These are phyloP conservation scores for Coleophoma crateriformis DNA, from an alignment of 2,329 filamentous ascomycete species.

Conservation along the genomic window DNA sequence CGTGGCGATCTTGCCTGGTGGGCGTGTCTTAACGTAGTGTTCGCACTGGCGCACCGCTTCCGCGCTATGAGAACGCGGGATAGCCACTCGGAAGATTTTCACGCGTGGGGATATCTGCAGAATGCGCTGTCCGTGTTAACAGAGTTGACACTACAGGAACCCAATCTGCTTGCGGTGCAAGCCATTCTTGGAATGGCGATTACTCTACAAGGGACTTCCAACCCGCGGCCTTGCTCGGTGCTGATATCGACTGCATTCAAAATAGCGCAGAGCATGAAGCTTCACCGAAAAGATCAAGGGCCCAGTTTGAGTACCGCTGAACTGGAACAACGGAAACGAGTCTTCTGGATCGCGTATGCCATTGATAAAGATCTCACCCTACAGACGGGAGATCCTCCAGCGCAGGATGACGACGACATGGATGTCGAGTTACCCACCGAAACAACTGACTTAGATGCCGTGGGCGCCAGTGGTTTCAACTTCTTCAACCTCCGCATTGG, in stretches of 20 bases:
- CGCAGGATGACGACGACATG: slow-evolving; percentile 54
- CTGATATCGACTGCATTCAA: slow-evolving; percentile 13
- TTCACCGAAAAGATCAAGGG: slow-evolving; percentile 10
- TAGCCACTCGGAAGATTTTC: slow-evolving; percentile 4
- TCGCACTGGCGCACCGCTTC: slow-evolving; percentile 12
- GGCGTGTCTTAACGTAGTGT: slow-evolving; percentile 16
- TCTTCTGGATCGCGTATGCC: slow-evolving; percentile 63
- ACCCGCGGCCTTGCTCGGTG: slow-evolving; percentile 11
- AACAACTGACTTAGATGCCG: background rate
- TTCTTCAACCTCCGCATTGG: slow-evolving; percentile 13
- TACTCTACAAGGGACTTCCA: slow-evolving; percentile 16
- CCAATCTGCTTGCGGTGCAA: slow-evolving; percentile 11
- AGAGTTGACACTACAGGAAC: slow-evolving; percentile 6
- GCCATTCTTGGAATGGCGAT: slow-evolving; percentile 18
- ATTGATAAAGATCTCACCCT: slow-evolving; percentile 60
- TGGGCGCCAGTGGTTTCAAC: slow-evolving; percentile 7
- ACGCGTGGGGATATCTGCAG: slow-evolving; percentile 11
- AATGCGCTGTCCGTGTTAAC: slow-evolving; percentile 9
- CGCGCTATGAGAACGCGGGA: slow-evolving; percentile 8
- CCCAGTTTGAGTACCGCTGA: slow-evolving; percentile 6
- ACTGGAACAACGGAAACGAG: slow-evolving; percentile 40
- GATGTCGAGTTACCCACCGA: slow-evolving; percentile 10
- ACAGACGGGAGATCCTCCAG: slow-evolving; percentile 51
- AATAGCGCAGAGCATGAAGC: slow-evolving; percentile 13
- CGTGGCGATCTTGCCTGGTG: slow-evolving; percentile 12